A percentile compares a stretch with the other conserved stretches of the same genome.
Conservation (phyloP, 2,329 filamentous ascomycete genomes). For the Penicillium sclerotiorum region DNA sequence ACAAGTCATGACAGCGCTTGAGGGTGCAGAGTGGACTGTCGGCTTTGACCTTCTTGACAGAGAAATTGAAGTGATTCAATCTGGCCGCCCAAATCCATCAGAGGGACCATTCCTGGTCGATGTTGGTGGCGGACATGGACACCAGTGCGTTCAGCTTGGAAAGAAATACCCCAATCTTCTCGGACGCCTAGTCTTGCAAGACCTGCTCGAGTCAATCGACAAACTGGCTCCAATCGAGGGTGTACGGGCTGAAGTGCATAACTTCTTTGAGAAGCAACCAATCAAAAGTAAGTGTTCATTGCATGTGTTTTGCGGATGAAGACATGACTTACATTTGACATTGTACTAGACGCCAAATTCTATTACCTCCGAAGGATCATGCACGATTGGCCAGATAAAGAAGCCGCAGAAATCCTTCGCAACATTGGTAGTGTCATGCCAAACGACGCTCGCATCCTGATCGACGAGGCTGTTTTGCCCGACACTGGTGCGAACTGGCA, state of each 20-base stretch:
- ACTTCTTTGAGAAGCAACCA: conserved; percentile 25
- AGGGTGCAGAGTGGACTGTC: conserved; percentile 25
- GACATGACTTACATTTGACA: neutral
- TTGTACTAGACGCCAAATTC: conserved; percentile 25
- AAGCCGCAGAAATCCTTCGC: conserved; percentile 34
- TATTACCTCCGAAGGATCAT: conserved; percentile 32
- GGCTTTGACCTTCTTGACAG: conserved; percentile 21
- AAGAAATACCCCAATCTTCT: conserved; percentile 34
- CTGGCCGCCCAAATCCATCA: conserved; percentile 2
- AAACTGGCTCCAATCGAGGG: conserved; percentile 29
- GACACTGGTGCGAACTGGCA: conserved; percentile 26
- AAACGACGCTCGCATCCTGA: conserved; percentile 40
- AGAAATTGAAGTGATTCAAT: conserved; percentile 16
- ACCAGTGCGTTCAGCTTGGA: conserved; percentile 41
- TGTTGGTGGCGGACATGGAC: conserved; percentile 45
- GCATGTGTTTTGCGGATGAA: neutral
- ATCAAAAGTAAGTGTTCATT: conserved; percentile 23
- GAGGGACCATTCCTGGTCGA: conserved; percentile 42
- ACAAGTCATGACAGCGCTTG: conserved; percentile 26
- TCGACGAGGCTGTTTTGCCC: conserved; percentile 50
- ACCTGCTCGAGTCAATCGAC: conserved; percentile 37
- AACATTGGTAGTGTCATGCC: conserved; percentile 28
- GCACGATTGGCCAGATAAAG: conserved; percentile 32
- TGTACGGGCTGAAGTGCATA: conserved; percentile 24
- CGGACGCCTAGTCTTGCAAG: conserved; percentile 45